These are phyloP conservation scores for Lentinus brumalis DNA, from an alignment of 768 basidiomycete species.

Conservation along the genomic window DNA sequence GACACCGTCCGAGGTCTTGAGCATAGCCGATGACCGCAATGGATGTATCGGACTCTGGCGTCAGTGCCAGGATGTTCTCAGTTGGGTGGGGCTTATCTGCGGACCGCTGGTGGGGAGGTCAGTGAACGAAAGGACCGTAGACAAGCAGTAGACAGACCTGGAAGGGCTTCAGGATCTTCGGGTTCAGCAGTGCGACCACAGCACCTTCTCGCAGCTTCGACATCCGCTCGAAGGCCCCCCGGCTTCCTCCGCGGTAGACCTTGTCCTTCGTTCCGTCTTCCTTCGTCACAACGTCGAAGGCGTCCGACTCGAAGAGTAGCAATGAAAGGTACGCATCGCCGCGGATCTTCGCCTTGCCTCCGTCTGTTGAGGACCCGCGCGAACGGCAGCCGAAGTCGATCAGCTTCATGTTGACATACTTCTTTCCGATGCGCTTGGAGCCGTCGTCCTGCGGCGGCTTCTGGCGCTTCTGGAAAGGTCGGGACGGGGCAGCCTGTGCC, in stretches of 20 bases:
- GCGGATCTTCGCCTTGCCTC: constrained; percentile 57
- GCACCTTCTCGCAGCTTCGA: constrained; percentile 87
- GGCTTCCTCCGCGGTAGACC: constrained; percentile 84
- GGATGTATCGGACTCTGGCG: constrained; percentile 78
- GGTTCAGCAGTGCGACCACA: constrained; percentile 88
- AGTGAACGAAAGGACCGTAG: not conserved
- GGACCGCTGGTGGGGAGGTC: constrained; percentile 38
- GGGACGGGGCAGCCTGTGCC: constrained; percentile 8
- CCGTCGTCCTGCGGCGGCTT: constrained; percentile 37
- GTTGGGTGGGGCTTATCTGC: constrained; percentile 70
- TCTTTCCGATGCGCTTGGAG: constrained; percentile 59
- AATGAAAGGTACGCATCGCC: constrained; percentile 87
- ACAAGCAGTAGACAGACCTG: constrained; percentile 50
- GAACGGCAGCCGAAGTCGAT: constrained; percentile 76
- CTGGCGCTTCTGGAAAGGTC: constrained; percentile 31
- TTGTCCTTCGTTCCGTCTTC: constrained; percentile 60
- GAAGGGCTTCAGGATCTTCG: constrained; percentile 82
- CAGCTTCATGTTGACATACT: constrained; percentile 85
- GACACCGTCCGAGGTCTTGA: constrained; percentile 85
- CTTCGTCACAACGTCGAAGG: constrained; percentile 54
- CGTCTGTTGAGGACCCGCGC: constrained; percentile 51
- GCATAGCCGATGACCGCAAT: constrained; percentile 87
- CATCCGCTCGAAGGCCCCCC: constrained; percentile 88
- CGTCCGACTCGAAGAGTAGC: constrained; percentile 87
- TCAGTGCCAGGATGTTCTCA: constrained; percentile 82